Evolutionary conservation across 2,329 filamentous ascomycete genomes (phyloP), one percentile per base, ranked within the genome.

Genomic region (Colletotrichum sublineola): DNA sequence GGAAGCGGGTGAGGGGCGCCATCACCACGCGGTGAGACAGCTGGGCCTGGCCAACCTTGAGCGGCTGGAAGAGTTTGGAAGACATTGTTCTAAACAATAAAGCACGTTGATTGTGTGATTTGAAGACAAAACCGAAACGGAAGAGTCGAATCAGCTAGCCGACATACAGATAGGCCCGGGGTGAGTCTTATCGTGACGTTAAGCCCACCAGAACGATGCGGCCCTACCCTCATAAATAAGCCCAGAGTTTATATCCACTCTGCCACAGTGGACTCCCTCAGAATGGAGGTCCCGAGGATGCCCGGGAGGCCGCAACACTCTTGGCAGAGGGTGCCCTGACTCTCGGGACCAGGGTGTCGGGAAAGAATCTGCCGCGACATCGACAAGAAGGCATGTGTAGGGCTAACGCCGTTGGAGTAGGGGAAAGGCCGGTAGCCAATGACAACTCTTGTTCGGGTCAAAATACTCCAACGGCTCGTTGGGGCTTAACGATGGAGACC

Each of bases 11-110:
- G 42, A 77, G 67, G 33, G 76, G 75, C 1, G 76, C 76, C 66
- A 77, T 71, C 66, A 73, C 76, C 57, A 77, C 68, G 63, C 76
- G 76, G 71, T 77, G 75, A 33, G 74, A 70, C 18, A 77, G 71
- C 48, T 77, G 58, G n/a, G 63, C 61, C 58, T 71, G 66, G 57
- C 75, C 76, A 62, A 77, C 66, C 40, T 71, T 70, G 6, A 77
- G 61, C 29, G 76, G 75, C 67, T 68, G 40, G 60, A 75, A 75
- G 29, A 75, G 69, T 48, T 62, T 64, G 40, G 74, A 73, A 9
- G 67, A 63, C 71, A 72, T 72, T 15, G 11, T 56, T n/a, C 8
- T 20, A n/a, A 15, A 40, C 11, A 18, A 56, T 2, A 6, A 2
- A 52, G 11, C 5, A 7, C 29, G 20, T n/a, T 20, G 4, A 31